These are phyloP conservation scores for Aspergillus aculeatinus DNA, from an alignment of 2,329 filamentous ascomycete genomes.

Conservation along the genomic window DNA sequence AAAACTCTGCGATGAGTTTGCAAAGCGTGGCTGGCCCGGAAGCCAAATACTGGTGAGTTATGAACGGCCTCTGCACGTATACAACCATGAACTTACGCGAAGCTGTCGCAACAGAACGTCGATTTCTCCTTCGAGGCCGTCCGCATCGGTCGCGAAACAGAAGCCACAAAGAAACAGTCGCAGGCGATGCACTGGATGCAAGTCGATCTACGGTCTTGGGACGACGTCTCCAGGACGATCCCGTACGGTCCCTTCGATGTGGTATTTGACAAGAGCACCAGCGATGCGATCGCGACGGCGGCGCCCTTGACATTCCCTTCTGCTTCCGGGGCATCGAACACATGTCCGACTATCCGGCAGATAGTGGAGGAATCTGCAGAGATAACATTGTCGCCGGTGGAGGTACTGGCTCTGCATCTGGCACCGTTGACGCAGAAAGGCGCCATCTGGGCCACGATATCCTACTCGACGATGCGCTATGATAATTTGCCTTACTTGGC, in stretches of 20 bases:
- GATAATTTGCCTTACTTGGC: constrained; percentile 26
- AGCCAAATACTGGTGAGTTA: constrained; percentile 34
- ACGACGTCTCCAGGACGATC: constrained; percentile 26
- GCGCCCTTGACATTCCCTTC: constrained; percentile 16
- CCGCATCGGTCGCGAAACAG: constrained; percentile 30
- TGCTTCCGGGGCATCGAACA: constrained; percentile 6
- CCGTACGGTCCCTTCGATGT: constrained; percentile 33
- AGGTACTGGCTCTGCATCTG: constrained; percentile 36
- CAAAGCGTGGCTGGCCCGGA: constrained; percentile 27
- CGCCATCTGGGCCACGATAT: constrained; percentile 33
- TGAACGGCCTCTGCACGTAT: neutral
- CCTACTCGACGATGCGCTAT: constrained; percentile 37
- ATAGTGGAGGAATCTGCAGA: constrained; percentile 12
- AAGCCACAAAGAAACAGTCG: constrained; percentile 18
- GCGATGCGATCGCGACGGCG: constrained; percentile 38
- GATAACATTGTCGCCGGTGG: constrained; percentile 31
- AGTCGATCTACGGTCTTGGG: constrained; percentile 34
- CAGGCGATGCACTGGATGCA: constrained; percentile 35
- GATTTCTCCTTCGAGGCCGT: constrained; percentile 41
- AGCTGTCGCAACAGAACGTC: constrained; percentile 28
- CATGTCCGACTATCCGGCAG: constrained; percentile 26
- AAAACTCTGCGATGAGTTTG: constrained; percentile 31
- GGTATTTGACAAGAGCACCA: constrained; percentile 39
- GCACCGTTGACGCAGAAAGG: constrained; percentile 29
- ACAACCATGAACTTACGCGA: neutral